phyloP scores from a whole-genome alignment of 352 stramenopile species.

The Phytophthora kernoviae region DNA sequence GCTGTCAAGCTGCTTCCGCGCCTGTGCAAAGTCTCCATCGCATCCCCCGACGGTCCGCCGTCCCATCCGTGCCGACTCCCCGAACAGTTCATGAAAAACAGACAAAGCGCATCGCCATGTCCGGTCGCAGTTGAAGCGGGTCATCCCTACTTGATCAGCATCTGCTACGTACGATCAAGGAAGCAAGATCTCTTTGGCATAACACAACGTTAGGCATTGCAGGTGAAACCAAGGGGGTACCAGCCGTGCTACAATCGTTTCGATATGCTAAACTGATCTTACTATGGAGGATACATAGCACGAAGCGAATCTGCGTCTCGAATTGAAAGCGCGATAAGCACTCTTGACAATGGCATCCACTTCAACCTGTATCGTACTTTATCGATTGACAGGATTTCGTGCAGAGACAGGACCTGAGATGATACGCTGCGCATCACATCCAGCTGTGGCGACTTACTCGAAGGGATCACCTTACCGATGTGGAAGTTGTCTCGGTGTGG shows the following conservation, averaged over 20 bases:
- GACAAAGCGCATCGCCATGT: conserved; percentile 9
- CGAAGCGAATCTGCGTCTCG: neutral
- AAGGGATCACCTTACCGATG: conserved; percentile 8
- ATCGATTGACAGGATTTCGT: neutral
- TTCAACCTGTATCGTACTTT: neutral
- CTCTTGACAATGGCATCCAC: neutral
- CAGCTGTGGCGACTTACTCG: conserved; percentile 13
- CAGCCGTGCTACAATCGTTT: conserved; percentile 12
- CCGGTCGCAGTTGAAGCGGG: conserved; percentile 5
- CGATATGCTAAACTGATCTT: neutral
- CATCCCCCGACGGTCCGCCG: conserved; percentile 3
- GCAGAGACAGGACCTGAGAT: neutral
- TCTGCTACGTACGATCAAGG: too few species aligned
- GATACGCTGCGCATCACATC: conserved; percentile 20
- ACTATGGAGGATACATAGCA: neutral
- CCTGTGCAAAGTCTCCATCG: conserved; percentile 15
- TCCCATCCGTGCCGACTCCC: conserved; percentile 7
- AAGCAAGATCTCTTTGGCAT: neutral
- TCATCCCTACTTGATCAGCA: neutral
- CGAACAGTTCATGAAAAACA: conserved; percentile 12
- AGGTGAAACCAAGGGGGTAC: too few species aligned
- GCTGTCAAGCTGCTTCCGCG: too few species aligned
- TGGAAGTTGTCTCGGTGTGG: neutral
- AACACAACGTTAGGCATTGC: too few species aligned
- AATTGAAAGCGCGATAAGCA: conserved; percentile 3